phyloP scores from a whole-genome alignment of 148 eudicot genomes.

The Diospyros lotus region DNA sequence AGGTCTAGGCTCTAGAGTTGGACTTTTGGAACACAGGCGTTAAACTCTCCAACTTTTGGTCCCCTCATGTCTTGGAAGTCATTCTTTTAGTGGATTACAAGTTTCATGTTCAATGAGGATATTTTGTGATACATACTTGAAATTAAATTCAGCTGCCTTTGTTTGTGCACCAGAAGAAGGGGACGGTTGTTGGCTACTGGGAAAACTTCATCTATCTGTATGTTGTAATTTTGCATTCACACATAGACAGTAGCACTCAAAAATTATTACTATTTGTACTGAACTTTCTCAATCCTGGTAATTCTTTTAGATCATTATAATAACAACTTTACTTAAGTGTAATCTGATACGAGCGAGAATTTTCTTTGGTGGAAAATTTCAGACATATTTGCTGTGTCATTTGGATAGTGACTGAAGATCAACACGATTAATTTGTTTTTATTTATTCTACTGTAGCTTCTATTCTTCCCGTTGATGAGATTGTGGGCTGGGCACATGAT shows the following conservation, averaged over 20 bases:
- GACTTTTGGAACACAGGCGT: too few species aligned
- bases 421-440: background rate
- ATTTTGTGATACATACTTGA: too few species aligned
- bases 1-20: too few species aligned
- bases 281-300: background rate
- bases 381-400: background rate
- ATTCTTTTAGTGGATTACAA: too few species aligned
- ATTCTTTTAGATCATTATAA: background rate
- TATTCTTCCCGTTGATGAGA: constrained; percentile 72
- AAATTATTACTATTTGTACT: background rate
- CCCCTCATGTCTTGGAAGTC: too few species aligned
- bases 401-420: constrained; percentile 5
- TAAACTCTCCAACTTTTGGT: too few species aligned
- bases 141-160: too few species aligned
- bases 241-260: too few species aligned
- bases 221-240: too few species aligned
- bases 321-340: background rate
- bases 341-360: background rate
- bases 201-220: background rate
- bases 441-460: constrained; percentile 51
- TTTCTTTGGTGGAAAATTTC: background rate
- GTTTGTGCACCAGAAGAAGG: too few species aligned
- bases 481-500: constrained; percentile 75
- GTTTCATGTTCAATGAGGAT: too few species aligned
- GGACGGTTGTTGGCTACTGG: too few species aligned